Evolutionary conservation across 148 eudicot genomes (phyloP).

Genomic region (Heliosperma pusillum): DNA sequence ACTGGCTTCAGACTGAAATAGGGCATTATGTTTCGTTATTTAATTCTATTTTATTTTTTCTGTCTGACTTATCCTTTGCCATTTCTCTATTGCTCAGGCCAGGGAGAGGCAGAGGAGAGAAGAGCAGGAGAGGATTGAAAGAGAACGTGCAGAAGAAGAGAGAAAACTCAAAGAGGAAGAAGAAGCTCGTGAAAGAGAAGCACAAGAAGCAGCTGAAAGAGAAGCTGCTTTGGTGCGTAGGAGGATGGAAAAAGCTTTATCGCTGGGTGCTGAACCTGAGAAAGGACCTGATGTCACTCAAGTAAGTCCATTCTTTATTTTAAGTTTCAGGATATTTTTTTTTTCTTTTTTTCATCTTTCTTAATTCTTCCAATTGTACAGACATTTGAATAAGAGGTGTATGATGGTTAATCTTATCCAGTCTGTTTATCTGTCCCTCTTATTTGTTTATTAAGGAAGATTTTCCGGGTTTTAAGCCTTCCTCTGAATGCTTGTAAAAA

Average conservation of each 20-base stretch:
- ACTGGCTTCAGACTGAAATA: neutral
- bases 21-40: neutral
- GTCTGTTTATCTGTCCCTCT: too few species aligned
- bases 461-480: neutral
- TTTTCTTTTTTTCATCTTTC: neutral
- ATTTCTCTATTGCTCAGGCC: constrained; percentile 45
- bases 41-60: too few species aligned
- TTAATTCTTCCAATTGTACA: neutral
- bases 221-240: constrained; percentile 81
- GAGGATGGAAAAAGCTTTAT: constrained; percentile 67
- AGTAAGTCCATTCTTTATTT: constrained; percentile 39
- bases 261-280: constrained; percentile 87
- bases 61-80: neutral
- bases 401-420: neutral
- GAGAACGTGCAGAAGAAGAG: constrained; percentile 96
- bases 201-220: constrained; percentile 83
- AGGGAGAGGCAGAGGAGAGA: constrained; percentile 89
- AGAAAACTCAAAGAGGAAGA: constrained; percentile 80
- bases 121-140: constrained; percentile 76
- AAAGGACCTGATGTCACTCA: constrained; percentile 93
- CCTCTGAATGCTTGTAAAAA: constrained; percentile 4
- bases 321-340: constrained; percentile 1
- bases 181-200: constrained; percentile 89
- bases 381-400: too few species aligned
- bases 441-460: neutral